These are phyloP conservation scores for Penicillium sp. DNA, from an alignment of 2,329 filamentous ascomycete genomes.

Conservation along the genomic window DNA sequence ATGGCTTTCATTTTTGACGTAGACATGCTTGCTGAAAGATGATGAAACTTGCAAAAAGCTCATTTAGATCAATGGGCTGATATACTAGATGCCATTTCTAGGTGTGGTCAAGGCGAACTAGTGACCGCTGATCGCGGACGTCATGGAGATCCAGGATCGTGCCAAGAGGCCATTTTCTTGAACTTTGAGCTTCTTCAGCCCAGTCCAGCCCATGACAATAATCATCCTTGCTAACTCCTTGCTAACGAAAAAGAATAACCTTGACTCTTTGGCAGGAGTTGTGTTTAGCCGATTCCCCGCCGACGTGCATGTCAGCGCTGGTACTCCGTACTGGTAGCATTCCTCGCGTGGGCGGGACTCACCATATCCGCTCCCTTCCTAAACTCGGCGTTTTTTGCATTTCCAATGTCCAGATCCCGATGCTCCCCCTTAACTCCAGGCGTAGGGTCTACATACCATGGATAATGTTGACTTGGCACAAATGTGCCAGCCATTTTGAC, in stretches of 20 bases:
- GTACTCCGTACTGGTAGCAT: constrained; percentile 9
- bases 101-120: too few relatives aligned
- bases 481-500: background rate
- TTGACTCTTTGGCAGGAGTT: background rate
- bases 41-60: too few relatives aligned
- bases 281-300: background rate
- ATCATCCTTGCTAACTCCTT: background rate
- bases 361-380: background rate
- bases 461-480: background rate
- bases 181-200: background rate
- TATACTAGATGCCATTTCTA: too few relatives aligned
- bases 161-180: background rate
- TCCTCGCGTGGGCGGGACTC: constrained; percentile 11
- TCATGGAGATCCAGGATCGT: background rate
- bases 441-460: background rate
- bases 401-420: background rate
- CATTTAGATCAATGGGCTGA: too few relatives aligned
- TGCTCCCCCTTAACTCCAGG: background rate
- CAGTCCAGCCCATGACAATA: background rate
- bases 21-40: too few relatives aligned
- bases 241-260: background rate
- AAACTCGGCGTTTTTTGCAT: background rate
- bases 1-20: too few relatives aligned
- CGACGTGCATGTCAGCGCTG: constrained; percentile 14
- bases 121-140: background rate